Evolutionary conservation across 1,139 yeast genomes (phyloP), one percentile per base, ranked within the genome.

Genomic region (Blastobotrys capitulatus): DNA sequence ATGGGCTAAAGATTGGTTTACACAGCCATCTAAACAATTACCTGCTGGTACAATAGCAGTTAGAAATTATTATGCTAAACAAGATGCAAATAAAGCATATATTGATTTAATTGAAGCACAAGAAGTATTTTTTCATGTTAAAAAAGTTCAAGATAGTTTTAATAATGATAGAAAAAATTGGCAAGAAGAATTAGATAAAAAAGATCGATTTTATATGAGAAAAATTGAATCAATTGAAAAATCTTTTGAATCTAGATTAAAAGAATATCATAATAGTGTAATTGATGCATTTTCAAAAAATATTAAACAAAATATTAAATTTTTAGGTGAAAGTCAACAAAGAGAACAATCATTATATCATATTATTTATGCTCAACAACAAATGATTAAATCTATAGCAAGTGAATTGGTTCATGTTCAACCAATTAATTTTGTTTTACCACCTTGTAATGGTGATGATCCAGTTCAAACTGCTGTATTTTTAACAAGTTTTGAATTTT

Each of bases 401-500:
- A 18, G 27, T 13, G 7, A 22, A 5, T 5, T 22, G 25, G 7
- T 5, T 22, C 16, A 25, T 22, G 22, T 32, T 15, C 25, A 9
- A 6, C 27, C 8, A 12, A 6, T 29, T 9, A 27, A 29, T 20
- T 41, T 4, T 20, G 37, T 32, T 12, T 18, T 32, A 7, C 35
- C 25, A 5, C 25, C 27, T 6, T 41, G 44, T 16, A 38, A 38
- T 22, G 41, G 44, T 20, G 16, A 22, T 8, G 47, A 40, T 3
- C 35, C 31, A n/a, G 15, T 13, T 20, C 34, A 32, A 20, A 42
- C 44, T 25, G 31, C 44, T 9, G 37, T 48, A 12, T 48, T 43
- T 26, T 27, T 48, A 31, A 35, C 38, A 25, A 45, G 42, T 22
- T 39, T 48, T 19, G 40, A 48, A 20, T 48, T 43, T 26, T 44